Evolutionary conservation across 176 grass and related monocot species (phyloP), one percentile per base, ranked within the genome.

Genomic region (Avena sativa): DNA sequence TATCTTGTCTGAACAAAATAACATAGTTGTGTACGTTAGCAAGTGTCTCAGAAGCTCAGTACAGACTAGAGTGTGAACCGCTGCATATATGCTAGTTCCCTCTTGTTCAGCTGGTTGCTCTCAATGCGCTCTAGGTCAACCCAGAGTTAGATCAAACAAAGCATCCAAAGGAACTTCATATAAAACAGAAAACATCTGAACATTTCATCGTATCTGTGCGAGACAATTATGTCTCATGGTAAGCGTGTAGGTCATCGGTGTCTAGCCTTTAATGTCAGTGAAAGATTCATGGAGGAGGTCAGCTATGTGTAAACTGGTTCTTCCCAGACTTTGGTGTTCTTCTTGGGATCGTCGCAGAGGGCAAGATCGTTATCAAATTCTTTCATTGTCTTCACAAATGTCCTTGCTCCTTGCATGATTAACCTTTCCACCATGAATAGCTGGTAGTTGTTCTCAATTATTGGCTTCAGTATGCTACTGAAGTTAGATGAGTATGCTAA

Each of bases 351-450:
- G 25, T 98, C 93, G 13, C 92, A 92, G 21, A 98, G 93, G 67
- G 83, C 88, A 84, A 95, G 93, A 88, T 98, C 97, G n/a, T 69
- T 88, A 38, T 90, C 85, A 9, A 92, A 88, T 87, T 98, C 97
- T 83, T 96, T 94, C 81, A 96, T 92, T 36, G 97, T 98, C 88
- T 98, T 98, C 71, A 96, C 92, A 78, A 94, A 93, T 3, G 71
- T 94, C 88, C 57, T 98, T 62, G 92, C 92, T 21, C 92, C 94
- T 89, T 88, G 89, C 88, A 95, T 91, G n/a, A 98, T 77, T 85
- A 98, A 79, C 83, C 93, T 98, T 89, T 98, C 96, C 10, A 98
- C 80, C 83, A 98, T 98, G 74, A 98, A 98, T 70, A 96, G 83
- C 71, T 94, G 93, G 86, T 98, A 93, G 71, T 95, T 95, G 79